Percentiles rank a stretch among this genome's conserved stretches.
phyloP scores from a whole-genome alignment of 805 yeast species.

The Suhomyces sp. region DNA sequence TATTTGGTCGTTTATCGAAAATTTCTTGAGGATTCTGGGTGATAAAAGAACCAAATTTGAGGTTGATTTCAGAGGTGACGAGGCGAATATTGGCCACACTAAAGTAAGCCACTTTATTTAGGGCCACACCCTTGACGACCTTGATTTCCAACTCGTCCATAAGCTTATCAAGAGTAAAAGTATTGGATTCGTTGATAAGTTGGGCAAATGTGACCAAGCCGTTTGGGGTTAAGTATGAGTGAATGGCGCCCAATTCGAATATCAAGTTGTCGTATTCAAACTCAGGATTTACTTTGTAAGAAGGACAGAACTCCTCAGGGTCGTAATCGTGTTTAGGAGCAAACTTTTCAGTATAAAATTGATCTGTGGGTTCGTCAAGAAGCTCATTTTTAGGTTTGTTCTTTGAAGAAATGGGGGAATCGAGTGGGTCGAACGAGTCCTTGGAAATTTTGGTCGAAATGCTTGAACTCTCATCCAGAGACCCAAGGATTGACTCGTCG shows the following conservation, averaged over 20 bases:
- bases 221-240: constrained; percentile 45
- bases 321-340: constrained; percentile 4
- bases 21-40: constrained; percentile 18
- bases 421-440: background rate
- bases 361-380: background rate
- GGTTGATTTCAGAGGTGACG: constrained; percentile 42
- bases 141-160: constrained; percentile 67
- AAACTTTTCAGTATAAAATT: background rate
- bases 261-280: constrained; percentile 55
- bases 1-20: constrained; percentile 26
- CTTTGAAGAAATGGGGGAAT: background rate
- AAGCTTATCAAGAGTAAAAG: constrained; percentile 43
- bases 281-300: constrained; percentile 29
- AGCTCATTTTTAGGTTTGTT: background rate
- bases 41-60: constrained; percentile 36
- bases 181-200: constrained; percentile 31
- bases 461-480: background rate
- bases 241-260: constrained; percentile 51
- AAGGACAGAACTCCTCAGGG: constrained; percentile 30
- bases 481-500: background rate
- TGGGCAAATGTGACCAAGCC: constrained; percentile 38
- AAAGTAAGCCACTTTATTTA: constrained; percentile 27
- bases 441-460: background rate
- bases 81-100: constrained; percentile 45
- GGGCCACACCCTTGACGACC: constrained; percentile 45